These are phyloP conservation scores for Mycena polygramma DNA, from an alignment of 768 basidiomycete species.

Conservation along the genomic window DNA sequence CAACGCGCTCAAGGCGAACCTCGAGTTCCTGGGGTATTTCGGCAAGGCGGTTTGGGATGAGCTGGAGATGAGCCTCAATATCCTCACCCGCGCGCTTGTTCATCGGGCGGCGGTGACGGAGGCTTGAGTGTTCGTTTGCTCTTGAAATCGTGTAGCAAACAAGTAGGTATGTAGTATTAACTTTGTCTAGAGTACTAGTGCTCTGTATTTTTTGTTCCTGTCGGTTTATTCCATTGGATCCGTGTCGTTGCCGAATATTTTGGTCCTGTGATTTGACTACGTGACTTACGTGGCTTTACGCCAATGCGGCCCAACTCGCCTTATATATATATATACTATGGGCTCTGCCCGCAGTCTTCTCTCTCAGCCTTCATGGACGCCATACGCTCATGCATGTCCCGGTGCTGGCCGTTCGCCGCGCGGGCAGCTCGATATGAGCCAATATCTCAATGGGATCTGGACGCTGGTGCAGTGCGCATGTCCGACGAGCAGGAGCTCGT, in stretches of 20 bases:
- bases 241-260: too few species aligned
- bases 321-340: too few species aligned
- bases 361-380: not conserved
- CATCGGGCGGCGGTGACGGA: constrained; percentile 5
- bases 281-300: too few species aligned
- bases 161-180: not conserved
- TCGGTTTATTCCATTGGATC: too few species aligned
- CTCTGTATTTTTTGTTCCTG: too few species aligned
- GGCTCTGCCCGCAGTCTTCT: not conserved
- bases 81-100: constrained; percentile 28
- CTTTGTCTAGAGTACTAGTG: not conserved
- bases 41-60: constrained; percentile 49
- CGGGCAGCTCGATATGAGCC: constrained; percentile 22
- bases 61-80: constrained; percentile 35
- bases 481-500: constrained; percentile 34
- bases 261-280: too few species aligned
- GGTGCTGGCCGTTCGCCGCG: constrained; percentile 27
- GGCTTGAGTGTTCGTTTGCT: not conserved
- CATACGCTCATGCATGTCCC: constrained; percentile 5
- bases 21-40: constrained; percentile 51
- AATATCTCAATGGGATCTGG: constrained; percentile 28
- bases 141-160: not conserved
- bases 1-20: constrained; percentile 51
- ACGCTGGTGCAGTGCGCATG: constrained; percentile 14
- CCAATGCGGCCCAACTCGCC: too few species aligned